Evolutionary conservation across 2,329 filamentous ascomycete species (phyloP), one percentile per base, ranked within the genome.

Genomic region (Elsinoe perseae): DNA sequence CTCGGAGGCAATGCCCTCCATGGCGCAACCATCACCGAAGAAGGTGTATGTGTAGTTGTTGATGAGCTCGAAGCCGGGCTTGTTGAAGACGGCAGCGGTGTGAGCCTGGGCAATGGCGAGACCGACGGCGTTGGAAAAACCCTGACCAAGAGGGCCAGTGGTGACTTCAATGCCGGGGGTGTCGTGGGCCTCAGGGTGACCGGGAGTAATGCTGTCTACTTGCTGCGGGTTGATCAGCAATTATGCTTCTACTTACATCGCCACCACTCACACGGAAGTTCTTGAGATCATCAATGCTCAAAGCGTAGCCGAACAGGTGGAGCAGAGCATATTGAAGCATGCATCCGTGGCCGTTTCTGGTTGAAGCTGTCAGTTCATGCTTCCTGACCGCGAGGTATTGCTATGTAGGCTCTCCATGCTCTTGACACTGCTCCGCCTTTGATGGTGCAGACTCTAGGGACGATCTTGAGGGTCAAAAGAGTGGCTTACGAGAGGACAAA

Each of bases 291-390:
- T 98, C 88, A 61, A 98, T 79, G 69, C 82, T 82, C 65, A 98
- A 67, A 62, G 77, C 82, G 74, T 95, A 98, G 73, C 93, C 93
- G 76, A 91, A 95, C 57, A 98, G 81, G 80, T 98, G 93, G 68
- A 98, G 87, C 65, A 98, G 83, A 69, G 92, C 87, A 85, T 98
- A 98, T 75, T 96, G 93, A 60, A 98, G 89, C 91, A 98, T 95
- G 83, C 93, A 98, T 67, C 86, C 93, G 78, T 98, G 93, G 66
- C 93, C 93, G 80, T 98, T 98, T 61, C 91, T 96, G 67, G 42
- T 44, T 4, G 14, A 32, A 43, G 55, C 36, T 50, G 55, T 57
- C 48, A 59, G 55, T 43, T 9, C 18, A 44, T 58, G 14, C 23
- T 20, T 25, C 9, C 5, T 18, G 20, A 3, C n/a, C 1, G 16